Conservation (phyloP, 495 filamentous ascomycete genomes). For the Daldinia grandis region DNA sequence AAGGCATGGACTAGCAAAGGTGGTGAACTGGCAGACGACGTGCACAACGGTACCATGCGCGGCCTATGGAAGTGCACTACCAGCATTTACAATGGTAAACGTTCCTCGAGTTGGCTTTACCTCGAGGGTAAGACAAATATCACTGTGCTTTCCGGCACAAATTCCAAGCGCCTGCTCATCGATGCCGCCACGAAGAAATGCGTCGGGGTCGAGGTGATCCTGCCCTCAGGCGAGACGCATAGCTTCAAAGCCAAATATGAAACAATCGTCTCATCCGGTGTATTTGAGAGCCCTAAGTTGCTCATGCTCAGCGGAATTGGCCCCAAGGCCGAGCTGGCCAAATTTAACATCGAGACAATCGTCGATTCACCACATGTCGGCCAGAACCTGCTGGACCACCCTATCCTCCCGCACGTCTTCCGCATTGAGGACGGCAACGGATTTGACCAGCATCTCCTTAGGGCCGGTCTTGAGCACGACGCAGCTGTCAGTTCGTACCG, state of each 20-base stretch:
- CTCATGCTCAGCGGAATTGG: constrained; percentile 71
- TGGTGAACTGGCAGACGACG: constrained; percentile 58
- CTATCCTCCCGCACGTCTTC: constrained; percentile 62
- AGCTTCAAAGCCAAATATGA: constrained; percentile 59
- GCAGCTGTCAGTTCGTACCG: constrained; percentile 57
- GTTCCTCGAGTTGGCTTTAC: constrained; percentile 62
- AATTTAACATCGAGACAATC: constrained; percentile 59
- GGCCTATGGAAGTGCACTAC: constrained; percentile 65
- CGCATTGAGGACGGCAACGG: constrained; percentile 63
- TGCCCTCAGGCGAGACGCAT: constrained; percentile 50
- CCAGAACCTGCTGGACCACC: constrained; percentile 67
- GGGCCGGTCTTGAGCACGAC: constrained; percentile 56
- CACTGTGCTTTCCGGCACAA: constrained; percentile 56
- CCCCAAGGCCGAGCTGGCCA: constrained; percentile 55
- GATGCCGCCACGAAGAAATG: constrained; percentile 50
- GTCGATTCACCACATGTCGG: constrained; percentile 64
- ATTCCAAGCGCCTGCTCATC: constrained; percentile 64
- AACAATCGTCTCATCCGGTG: constrained; percentile 65
- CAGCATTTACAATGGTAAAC: constrained; percentile 66
- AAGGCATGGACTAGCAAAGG: constrained; percentile 66
- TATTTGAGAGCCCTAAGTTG: constrained; percentile 66
- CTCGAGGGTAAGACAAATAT: constrained; percentile 65
- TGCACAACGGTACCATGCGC: constrained; percentile 64
- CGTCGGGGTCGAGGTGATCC: constrained; percentile 50
- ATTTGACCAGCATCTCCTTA: constrained; percentile 63